These are phyloP conservation scores for Podaxis pistillaris DNA, from an alignment of 768 basidiomycete genomes.

Conservation along the genomic window DNA sequence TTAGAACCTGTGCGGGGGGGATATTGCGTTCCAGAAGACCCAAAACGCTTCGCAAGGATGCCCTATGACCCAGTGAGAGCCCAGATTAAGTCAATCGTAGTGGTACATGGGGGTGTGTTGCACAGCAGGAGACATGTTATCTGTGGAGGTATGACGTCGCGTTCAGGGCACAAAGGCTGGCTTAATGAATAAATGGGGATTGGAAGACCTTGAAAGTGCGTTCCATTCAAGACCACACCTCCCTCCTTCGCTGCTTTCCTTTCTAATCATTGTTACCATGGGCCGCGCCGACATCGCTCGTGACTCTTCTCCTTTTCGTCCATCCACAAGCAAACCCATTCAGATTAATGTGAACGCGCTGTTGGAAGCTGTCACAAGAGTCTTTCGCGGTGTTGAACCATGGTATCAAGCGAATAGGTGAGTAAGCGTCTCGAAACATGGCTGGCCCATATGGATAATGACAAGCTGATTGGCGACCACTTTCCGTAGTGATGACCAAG, in stretches of 20 bases:
- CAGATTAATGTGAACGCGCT: not conserved
- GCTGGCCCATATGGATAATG: not conserved
- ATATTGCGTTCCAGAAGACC: not conserved
- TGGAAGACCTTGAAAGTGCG: not conserved
- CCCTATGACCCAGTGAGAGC: not conserved
- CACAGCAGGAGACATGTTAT: not conserved
- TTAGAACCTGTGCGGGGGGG: not conserved
- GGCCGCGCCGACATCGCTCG: not conserved
- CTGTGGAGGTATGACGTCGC: not conserved
- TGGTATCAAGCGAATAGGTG: constrained; percentile 2
- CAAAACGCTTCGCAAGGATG: not conserved
- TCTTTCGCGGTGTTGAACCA: not conserved
- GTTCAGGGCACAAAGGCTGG: not conserved
- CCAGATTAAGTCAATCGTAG: not conserved
- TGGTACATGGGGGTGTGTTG: not conserved
- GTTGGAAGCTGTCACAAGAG: not conserved
- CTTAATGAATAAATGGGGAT: not conserved
- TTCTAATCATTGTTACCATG: not conserved
- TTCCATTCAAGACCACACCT: not conserved
- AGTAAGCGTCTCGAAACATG: not conserved
- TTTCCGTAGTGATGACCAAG: not conserved
- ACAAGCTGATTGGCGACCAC: not conserved
- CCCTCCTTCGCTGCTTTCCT: not conserved
- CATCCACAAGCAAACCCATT: not conserved
- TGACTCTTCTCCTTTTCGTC: not conserved